Evolutionary conservation across 768 basidiomycete species (phyloP).

Genomic region (Pulveroboletus ravenelii): DNA sequence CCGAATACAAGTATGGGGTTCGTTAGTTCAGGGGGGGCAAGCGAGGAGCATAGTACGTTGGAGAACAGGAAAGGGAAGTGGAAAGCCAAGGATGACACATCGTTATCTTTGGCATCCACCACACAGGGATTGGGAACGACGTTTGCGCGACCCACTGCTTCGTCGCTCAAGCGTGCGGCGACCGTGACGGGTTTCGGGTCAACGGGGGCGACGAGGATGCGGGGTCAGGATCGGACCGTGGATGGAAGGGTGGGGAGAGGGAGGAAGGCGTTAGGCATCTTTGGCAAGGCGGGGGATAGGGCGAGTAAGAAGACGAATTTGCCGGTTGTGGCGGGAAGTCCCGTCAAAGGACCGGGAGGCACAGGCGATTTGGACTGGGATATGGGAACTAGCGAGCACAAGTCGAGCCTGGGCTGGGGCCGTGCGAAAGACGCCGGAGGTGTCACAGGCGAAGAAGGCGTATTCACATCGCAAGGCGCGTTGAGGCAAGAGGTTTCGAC

Average conservation of each 20-base stretch:
- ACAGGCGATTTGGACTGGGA: neutral
- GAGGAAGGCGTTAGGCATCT: constrained; percentile 17
- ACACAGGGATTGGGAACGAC: constrained; percentile 1
- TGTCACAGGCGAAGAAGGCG: constrained; percentile 1
- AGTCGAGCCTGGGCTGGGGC: neutral
- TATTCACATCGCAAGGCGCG: constrained; percentile 9
- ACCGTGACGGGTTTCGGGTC: constrained; percentile 15
- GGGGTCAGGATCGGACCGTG: constrained; percentile 1
- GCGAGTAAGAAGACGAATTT: constrained; percentile 43
- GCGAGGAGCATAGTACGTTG: neutral
- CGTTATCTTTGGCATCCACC: constrained; percentile 6
- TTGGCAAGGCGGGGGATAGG: constrained; percentile 22
- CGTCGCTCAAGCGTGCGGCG: constrained; percentile 26
- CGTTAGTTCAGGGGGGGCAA: constrained; percentile 28
- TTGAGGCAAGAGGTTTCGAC: neutral
- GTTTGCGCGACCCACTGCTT: constrained; percentile 29
- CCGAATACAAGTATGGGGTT: constrained; percentile 74
- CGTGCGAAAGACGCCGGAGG: neutral
- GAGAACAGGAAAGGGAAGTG: constrained; percentile 14
- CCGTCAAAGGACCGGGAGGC: constrained; percentile 36
- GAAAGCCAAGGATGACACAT: constrained; percentile 22
- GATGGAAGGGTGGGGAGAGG: constrained; percentile 3
- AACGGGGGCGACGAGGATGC: neutral
- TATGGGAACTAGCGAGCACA: neutral
- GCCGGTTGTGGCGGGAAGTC: constrained; percentile 43